Evolutionary conservation across 495 filamentous ascomycete species (phyloP).

Genomic region (Podospora sp.): DNA sequence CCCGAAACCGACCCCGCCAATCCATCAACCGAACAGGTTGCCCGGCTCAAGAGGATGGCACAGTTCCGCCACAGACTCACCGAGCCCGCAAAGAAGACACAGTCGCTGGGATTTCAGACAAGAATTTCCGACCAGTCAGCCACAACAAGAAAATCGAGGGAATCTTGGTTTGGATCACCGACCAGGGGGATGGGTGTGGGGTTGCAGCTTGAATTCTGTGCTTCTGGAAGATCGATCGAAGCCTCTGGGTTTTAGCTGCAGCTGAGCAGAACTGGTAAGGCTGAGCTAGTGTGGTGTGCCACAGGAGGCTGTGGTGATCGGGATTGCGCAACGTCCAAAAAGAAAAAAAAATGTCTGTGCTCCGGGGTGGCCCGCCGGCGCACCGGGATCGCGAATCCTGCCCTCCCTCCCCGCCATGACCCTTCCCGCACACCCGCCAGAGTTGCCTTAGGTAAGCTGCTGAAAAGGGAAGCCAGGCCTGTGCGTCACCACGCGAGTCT

Average conservation of each 20-base stretch:
- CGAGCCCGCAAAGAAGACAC: too few species aligned
- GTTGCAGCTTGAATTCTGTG: constrained; percentile 12
- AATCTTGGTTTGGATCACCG: background rate
- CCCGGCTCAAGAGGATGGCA: background rate
- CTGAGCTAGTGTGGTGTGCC: constrained; percentile 29
- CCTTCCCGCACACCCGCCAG: constrained; percentile 10
- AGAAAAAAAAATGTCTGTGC: constrained; percentile 13
- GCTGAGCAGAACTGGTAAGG: constrained; percentile 35
- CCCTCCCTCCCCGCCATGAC: background rate
- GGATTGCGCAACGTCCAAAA: constrained; percentile 6
- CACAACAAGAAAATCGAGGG: background rate
- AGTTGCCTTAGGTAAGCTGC: constrained; percentile 7
- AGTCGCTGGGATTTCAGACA: too few species aligned
- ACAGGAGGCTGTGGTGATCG: constrained; percentile 22
- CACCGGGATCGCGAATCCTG: background rate
- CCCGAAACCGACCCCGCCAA: background rate
- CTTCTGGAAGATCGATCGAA: constrained; percentile 32
- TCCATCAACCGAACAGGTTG: background rate
- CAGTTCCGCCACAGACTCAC: too few species aligned
- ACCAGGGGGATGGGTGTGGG: constrained; percentile 7
- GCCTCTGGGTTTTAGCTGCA: constrained; percentile 20
- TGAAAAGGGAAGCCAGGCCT: background rate
- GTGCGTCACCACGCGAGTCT: background rate
- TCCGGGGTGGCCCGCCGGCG: constrained; percentile 9
- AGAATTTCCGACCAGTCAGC: background rate